Conservation (phyloP, 148 eudicot species). For the Rhododendron ovatum region DNA sequence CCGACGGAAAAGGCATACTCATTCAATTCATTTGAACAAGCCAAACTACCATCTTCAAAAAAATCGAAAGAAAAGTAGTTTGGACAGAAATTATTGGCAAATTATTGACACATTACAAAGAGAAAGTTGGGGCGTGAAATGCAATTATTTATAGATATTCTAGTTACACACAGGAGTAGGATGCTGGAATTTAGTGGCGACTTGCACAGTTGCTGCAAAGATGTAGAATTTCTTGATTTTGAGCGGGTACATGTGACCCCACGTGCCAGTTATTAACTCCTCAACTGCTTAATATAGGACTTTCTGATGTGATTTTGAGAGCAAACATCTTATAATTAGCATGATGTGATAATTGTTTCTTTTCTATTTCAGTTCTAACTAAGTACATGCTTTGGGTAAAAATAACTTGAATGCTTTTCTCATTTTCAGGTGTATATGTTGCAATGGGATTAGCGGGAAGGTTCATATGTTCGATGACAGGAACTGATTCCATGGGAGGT, state of each 20-base stretch:
- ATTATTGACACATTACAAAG: no score
- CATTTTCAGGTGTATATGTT: constrained; percentile 75
- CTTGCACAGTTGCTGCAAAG: no score
- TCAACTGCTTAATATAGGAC: background rate
- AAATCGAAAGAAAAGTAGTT: no score
- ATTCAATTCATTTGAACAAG: no score
- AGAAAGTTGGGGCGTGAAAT: no score
- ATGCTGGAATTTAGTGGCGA: no score
- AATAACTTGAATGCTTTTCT: background rate
- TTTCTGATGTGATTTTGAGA: background rate
- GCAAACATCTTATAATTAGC: background rate
- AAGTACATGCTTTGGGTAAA: background rate
- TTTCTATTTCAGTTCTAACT: background rate
- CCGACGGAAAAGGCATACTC: no score
- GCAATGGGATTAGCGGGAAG: constrained; percentile 93
- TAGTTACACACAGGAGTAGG: no score
- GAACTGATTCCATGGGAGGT: constrained; percentile 75
- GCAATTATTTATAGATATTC: no score
- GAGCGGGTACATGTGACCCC: background rate
- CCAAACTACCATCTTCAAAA: no score
- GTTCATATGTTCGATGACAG: constrained; percentile 75
- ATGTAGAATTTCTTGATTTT: background rate
- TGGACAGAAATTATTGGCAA: no score
- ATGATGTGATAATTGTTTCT: background rate
- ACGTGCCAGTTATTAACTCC: background rate